Evolutionary conservation across 371 early-diverging fungal genomes (phyloP).

Genomic region (Mucor piriformis): DNA sequence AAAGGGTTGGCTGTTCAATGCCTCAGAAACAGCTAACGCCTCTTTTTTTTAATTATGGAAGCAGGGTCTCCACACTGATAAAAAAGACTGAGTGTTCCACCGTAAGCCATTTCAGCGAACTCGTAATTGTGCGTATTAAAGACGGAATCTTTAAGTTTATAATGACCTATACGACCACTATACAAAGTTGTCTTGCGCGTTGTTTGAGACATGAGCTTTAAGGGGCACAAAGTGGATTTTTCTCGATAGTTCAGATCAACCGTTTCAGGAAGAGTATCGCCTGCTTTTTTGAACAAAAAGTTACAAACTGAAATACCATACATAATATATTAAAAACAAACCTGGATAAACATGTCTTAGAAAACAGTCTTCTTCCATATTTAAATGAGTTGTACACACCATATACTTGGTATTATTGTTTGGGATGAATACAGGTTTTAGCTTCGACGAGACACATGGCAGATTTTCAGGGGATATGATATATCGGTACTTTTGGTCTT

Average conservation of each 20-base stretch:
- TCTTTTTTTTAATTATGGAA: not conserved
- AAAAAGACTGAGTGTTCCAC: constrained; percentile 2
- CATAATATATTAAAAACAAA: too few species aligned
- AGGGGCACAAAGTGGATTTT: not conserved
- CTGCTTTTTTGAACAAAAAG: too few species aligned
- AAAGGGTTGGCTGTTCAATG: not conserved
- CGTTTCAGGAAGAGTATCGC: not conserved
- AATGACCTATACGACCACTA: constrained; percentile 1
- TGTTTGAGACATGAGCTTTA: constrained; percentile 6
- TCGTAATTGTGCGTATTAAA: constrained; percentile 3
- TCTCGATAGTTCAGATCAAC: constrained; percentile 7
- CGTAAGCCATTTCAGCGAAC: constrained; percentile 9
- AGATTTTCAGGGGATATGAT: not conserved
- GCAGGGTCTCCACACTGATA: not conserved
- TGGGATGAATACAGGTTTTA: not conserved
- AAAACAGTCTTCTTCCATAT: too few species aligned
- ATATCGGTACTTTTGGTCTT: not conserved
- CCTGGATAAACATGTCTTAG: too few species aligned
- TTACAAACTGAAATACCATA: too few species aligned
- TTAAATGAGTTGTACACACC: too few species aligned
- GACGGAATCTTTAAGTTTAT: not conserved
- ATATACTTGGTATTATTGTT: too few species aligned
- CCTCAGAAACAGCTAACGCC: not conserved
- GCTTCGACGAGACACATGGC: not conserved
- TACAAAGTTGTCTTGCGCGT: not conserved